Evolutionary conservation across 2,329 filamentous ascomycete species (phyloP).

Genomic region (Colletotrichum lindemuthianum): DNA sequence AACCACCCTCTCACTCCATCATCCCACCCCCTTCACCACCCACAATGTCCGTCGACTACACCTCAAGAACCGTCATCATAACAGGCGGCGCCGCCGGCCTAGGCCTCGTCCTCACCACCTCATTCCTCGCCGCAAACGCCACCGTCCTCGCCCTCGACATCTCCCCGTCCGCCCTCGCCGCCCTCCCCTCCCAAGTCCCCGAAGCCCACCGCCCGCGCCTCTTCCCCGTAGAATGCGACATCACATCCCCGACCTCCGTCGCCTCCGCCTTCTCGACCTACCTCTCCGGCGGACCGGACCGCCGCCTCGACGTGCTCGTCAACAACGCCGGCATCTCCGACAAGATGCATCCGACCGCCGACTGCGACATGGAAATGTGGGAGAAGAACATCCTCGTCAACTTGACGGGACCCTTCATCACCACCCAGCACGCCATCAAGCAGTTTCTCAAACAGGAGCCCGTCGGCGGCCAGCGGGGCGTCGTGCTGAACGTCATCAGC

Average conservation of each 20-base stretch:
- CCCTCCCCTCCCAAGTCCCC: constrained; percentile 8
- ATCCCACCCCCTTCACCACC: too few species aligned
- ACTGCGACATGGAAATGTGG: constrained; percentile 57
- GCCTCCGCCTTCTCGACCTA: not conserved
- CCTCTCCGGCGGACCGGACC: constrained; percentile 1
- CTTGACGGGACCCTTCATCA: constrained; percentile 63
- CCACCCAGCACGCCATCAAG: constrained; percentile 61
- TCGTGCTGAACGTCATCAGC: constrained; percentile 38
- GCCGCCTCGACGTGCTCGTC: constrained; percentile 60
- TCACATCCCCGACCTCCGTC: constrained; percentile 8
- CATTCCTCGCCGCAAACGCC: constrained; percentile 22
- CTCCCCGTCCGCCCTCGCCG: constrained; percentile 4
- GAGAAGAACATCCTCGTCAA: constrained; percentile 66
- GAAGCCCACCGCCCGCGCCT: constrained; percentile 1
- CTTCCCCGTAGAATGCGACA: not conserved
- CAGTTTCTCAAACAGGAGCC: constrained; percentile 54
- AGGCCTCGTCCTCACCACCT: constrained; percentile 3
- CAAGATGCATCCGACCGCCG: constrained; percentile 62
- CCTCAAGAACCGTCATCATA: constrained; percentile 25
- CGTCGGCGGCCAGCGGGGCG: constrained; percentile 33
- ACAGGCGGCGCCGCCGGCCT: constrained; percentile 24
- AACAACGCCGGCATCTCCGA: constrained; percentile 70
- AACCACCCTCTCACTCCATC: too few species aligned
- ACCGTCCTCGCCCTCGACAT: constrained; percentile 22
- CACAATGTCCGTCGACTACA: constrained; percentile 26